Percentiles rank a stretch among this genome's conserved stretches.
Evolutionary conservation across 2,329 filamentous ascomycete genomes (phyloP).

Genomic region (Fusarium graminum): DNA sequence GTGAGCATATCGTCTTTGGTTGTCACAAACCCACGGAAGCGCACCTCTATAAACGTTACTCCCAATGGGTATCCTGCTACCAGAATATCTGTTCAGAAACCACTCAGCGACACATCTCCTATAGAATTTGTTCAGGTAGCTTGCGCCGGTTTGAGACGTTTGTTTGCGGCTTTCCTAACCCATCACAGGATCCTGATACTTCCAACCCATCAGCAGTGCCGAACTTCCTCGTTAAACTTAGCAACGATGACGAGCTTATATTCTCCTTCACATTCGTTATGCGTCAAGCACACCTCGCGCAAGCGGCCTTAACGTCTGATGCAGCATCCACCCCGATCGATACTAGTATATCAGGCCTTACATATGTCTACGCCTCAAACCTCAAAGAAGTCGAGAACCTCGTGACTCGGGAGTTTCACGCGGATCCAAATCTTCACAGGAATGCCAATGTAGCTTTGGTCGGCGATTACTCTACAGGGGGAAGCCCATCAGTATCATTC

Average conservation of each 20-base stretch:
- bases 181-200: slow-evolving; percentile 79
- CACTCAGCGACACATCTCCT: slow-evolving; percentile 78
- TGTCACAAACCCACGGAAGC: slow-evolving; percentile 83
- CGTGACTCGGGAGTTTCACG: slow-evolving; percentile 94
- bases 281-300: slow-evolving; percentile 63
- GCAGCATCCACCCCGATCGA: slow-evolving; percentile 67
- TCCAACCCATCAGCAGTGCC: slow-evolving; percentile 65
- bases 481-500: slow-evolving; percentile 87
- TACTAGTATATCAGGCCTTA: slow-evolving; percentile 87
- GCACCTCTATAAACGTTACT: slow-evolving; percentile 79
- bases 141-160: slow-evolving; percentile 46
- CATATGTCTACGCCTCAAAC: slow-evolving; percentile 90
- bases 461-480: slow-evolving; percentile 89
- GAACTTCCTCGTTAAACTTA: slow-evolving; percentile 86
- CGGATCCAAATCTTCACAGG: slow-evolving; percentile 96
- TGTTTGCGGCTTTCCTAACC: slow-evolving; percentile 38
- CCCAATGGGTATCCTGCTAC: slow-evolving; percentile 92
- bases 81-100: slow-evolving; percentile 78
- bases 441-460: slow-evolving; percentile 95
- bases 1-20: slow-evolving; percentile 88
- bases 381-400: slow-evolving; percentile 91
- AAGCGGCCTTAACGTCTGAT: slow-evolving; percentile 61
- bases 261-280: slow-evolving; percentile 95
- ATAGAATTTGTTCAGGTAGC: slow-evolving; percentile 93
- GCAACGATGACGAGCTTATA: slow-evolving; percentile 90